A percentile compares a stretch with the other conserved stretches of the same genome.
These are phyloP conservation scores for Paramecium sonneborni DNA, from an alignment of 73 alveolate genomes.

Conservation along the genomic window DNA sequence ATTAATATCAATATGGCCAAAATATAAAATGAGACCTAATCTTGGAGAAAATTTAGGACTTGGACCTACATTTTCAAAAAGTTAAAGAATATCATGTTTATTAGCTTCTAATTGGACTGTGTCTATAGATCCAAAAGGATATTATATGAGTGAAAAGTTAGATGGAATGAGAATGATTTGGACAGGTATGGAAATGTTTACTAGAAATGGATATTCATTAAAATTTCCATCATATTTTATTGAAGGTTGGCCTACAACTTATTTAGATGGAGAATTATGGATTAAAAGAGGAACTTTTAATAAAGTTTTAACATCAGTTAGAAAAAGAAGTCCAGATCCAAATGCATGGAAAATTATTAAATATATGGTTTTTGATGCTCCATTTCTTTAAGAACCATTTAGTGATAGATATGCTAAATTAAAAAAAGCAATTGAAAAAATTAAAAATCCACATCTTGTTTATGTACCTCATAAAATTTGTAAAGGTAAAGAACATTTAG, in stretches of 20 bases:
- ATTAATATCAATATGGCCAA: not conserved
- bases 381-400: constrained; percentile 68
- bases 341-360: constrained; percentile 72
- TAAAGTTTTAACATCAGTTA: not conserved
- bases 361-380: constrained; percentile 84
- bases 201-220: constrained; percentile 15
- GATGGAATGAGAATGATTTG: constrained; percentile 71
- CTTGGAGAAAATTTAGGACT: not conserved
- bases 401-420: constrained; percentile 65
- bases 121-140: constrained; percentile 49
- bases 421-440: not conserved
- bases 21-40: not conserved
- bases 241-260: constrained; percentile 54
- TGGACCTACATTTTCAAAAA: not conserved
- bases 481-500: constrained; percentile 59
- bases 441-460: constrained; percentile 10
- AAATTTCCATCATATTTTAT: constrained; percentile 32
- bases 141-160: constrained; percentile 69
- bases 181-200: constrained; percentile 61
- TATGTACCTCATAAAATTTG: constrained; percentile 51
- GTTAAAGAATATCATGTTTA: not conserved
- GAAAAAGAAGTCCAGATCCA: constrained; percentile 60
- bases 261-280: constrained; percentile 45
- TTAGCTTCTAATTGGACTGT: not conserved
- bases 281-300: not conserved